These are phyloP conservation scores for Penicillium angulare DNA, from an alignment of 495 filamentous ascomycete species.

Conservation along the genomic window DNA sequence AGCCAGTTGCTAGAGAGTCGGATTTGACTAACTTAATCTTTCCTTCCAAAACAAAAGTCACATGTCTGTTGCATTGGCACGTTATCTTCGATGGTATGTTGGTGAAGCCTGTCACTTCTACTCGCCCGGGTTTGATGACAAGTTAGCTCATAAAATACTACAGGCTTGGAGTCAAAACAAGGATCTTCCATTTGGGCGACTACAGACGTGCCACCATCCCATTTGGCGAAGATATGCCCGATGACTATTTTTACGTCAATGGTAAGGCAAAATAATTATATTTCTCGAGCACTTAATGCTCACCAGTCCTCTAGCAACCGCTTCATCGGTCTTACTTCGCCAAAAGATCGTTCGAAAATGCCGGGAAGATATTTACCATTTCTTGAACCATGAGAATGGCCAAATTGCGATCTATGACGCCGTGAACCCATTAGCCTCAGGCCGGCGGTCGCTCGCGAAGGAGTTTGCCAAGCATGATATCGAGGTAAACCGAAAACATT, in stretches of 20 bases:
- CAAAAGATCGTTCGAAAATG: constrained; percentile 98
- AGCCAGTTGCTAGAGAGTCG: too few relatives aligned
- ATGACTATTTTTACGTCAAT: constrained; percentile 97
- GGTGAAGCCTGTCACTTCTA: neutral
- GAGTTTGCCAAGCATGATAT: constrained; percentile 97
- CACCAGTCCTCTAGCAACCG: constrained; percentile 55
- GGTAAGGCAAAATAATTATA: constrained; percentile 38
- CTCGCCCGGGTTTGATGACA: too few relatives aligned
- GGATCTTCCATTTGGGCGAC: constrained; percentile 95
- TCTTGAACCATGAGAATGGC: constrained; percentile 94
- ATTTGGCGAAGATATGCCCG: constrained; percentile 80
- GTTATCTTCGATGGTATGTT: constrained; percentile 88
- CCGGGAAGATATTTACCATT: constrained; percentile 93
- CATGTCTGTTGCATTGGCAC: constrained; percentile 89
- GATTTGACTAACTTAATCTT: constrained; percentile 12
- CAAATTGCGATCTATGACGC: constrained; percentile 99
- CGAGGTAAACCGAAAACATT: constrained; percentile 53
- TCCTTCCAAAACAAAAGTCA: constrained; percentile 71
- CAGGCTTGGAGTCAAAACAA: constrained; percentile 96
- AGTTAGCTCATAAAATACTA: too few relatives aligned
- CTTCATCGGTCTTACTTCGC: constrained; percentile 80
- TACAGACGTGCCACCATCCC: constrained; percentile 92
- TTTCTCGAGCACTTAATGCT: constrained; percentile 2
- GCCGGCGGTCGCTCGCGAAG: constrained; percentile 83
- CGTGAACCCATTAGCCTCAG: constrained; percentile 85